A percentile compares a stretch with the other conserved stretches of the same genome.
phyloP scores from a whole-genome alignment of 2,329 filamentous ascomycete genomes.

The Aspergillus japonicus region DNA sequence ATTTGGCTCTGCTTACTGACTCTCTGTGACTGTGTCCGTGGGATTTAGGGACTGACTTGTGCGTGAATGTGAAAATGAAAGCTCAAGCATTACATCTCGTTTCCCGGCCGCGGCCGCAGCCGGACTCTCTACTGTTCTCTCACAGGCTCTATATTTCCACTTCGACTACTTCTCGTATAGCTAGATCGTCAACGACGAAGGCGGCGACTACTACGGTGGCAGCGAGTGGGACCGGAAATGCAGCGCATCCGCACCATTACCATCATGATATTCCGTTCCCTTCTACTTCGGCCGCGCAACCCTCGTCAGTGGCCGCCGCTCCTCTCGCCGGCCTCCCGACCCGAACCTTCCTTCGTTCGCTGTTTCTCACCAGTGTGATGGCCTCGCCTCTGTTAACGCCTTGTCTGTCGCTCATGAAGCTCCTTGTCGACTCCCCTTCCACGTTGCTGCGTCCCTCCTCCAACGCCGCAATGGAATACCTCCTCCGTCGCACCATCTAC shows the following conservation, averaged over 20 bases:
- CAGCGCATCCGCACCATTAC: neutral
- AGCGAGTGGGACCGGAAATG: neutral
- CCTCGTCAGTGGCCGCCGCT: conserved; percentile 33
- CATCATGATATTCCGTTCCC: neutral
- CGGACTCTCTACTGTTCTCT: neutral
- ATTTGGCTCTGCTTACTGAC: neutral
- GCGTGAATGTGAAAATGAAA: neutral
- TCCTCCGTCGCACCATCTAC: conserved; percentile 43
- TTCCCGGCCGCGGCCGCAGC: neutral
- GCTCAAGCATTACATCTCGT: neutral
- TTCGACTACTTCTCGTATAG: neutral
- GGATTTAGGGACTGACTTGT: neutral
- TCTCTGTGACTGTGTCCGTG: neutral
- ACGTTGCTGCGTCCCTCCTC: conserved; percentile 41
- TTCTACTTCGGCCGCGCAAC: neutral
- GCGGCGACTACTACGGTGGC: neutral
- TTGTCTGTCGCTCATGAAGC: conserved; percentile 28
- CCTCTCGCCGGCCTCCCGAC: conserved; percentile 18
- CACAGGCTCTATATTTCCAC: neutral
- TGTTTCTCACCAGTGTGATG: conserved; percentile 20
- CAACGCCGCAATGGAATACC: conserved; percentile 39
- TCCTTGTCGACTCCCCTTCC: conserved; percentile 39
- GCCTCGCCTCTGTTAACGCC: conserved; percentile 18
- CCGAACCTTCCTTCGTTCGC: conserved; percentile 14
- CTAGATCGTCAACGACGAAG: neutral